Percentiles rank a stretch among this genome's conserved stretches.
Conservation (phyloP, 2,329 filamentous ascomycete species). For the Colletotrichum melonis region DNA sequence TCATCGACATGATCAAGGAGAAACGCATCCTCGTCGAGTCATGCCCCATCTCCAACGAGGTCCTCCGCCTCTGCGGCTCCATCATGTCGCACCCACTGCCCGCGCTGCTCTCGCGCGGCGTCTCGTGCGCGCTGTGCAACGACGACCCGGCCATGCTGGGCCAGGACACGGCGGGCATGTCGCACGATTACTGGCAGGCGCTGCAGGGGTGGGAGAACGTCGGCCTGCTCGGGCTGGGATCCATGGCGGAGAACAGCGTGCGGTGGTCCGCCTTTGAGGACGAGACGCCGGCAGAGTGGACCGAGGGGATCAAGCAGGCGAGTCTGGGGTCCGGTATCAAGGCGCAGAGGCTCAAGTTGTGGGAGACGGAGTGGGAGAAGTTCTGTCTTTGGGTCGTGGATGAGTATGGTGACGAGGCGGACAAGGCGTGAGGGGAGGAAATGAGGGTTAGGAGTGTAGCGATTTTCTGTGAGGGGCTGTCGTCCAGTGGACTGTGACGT, state of each 20-base stretch:
- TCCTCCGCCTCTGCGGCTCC: slow-evolving; percentile 76
- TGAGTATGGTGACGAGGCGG: slow-evolving; percentile 73
- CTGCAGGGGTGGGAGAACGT: slow-evolving; percentile 87
- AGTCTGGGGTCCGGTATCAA: slow-evolving; percentile 75
- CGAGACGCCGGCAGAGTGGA: slow-evolving; percentile 74
- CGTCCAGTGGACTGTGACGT: neutral
- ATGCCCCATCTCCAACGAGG: slow-evolving; percentile 86
- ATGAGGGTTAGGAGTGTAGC: neutral
- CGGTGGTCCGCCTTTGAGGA: slow-evolving; percentile 87
- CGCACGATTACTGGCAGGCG: slow-evolving; percentile 88
- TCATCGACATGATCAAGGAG: slow-evolving; percentile 84
- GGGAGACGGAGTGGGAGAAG: slow-evolving; percentile 80
- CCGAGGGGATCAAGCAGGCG: slow-evolving; percentile 75
- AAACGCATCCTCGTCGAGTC: slow-evolving; percentile 84
- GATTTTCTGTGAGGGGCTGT: neutral
- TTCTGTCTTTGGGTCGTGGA: slow-evolving; percentile 87
- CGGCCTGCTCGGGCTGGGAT: slow-evolving; percentile 81
- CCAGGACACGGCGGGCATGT: slow-evolving; percentile 80
- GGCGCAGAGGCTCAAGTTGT: slow-evolving; percentile 76
- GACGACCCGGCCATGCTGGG: slow-evolving; percentile 86
- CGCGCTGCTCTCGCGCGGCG: slow-evolving; percentile 80
- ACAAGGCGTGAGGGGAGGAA: slow-evolving; percentile 38
- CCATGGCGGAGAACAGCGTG: slow-evolving; percentile 86
- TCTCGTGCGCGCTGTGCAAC: slow-evolving; percentile 81
- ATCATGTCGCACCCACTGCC: slow-evolving; percentile 81